Percentiles rank a stretch among this genome's conserved stretches.
phyloP scores from a whole-genome alignment of 805 yeast genomes.

The Grigorovia transvaalensis region DNA sequence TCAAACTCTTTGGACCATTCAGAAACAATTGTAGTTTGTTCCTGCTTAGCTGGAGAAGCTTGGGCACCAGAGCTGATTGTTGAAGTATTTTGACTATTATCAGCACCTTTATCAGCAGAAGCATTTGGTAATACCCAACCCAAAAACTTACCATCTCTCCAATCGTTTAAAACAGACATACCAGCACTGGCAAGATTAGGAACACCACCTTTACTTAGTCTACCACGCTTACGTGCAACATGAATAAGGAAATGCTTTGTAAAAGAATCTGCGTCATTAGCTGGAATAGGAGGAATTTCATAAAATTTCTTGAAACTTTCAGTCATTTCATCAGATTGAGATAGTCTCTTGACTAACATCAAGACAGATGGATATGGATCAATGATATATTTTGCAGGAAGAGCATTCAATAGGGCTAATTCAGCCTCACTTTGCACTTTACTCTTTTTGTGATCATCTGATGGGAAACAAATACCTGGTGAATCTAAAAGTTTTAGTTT shows the following conservation, averaged over 20 bases:
- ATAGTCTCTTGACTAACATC: slow-evolving; percentile 61
- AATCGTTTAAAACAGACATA: slow-evolving; percentile 70
- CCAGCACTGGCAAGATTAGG: slow-evolving; percentile 87
- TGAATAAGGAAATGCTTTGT: slow-evolving; percentile 82
- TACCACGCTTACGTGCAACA: slow-evolving; percentile 85
- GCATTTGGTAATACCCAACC: slow-evolving; percentile 81
- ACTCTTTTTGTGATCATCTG: slow-evolving; percentile 40
- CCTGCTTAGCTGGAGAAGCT: slow-evolving; percentile 36
- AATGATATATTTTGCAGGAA: slow-evolving; percentile 73
- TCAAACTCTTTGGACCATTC: slow-evolving; percentile 94
- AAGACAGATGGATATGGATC: slow-evolving; percentile 82
- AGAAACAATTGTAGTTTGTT: slow-evolving; percentile 69
- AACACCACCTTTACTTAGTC: slow-evolving; percentile 86
- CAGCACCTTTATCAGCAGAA: slow-evolving; percentile 23
- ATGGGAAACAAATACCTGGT: slow-evolving; percentile 96
- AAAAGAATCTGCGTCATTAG: slow-evolving; percentile 60
- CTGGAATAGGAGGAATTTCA: slow-evolving; percentile 70
- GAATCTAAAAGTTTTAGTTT: slow-evolving; percentile 85
- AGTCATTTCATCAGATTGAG: slow-evolving; percentile 68
- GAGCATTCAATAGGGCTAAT: slow-evolving; percentile 74
- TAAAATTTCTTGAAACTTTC: slow-evolving; percentile 65
- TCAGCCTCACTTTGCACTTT: slow-evolving; percentile 75
- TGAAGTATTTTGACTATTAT: slow-evolving; percentile 17
- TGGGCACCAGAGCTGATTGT: slow-evolving; percentile 27
- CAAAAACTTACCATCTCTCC: slow-evolving; percentile 91